phyloP scores from a whole-genome alignment of 176 grass and related monocot species.

The Oryza meridionalis region DNA sequence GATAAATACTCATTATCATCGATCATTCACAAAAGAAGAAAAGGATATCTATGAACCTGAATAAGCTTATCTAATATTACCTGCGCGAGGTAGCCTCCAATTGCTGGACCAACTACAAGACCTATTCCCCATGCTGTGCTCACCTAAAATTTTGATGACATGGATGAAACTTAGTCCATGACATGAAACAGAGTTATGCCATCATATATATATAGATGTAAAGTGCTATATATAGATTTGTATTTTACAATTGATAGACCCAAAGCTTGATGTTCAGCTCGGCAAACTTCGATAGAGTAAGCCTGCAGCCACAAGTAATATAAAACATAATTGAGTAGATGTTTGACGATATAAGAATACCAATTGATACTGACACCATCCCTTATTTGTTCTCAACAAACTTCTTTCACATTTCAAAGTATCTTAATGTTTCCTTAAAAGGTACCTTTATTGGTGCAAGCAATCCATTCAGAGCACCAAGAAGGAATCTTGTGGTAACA shows the following conservation, averaged over 20 bases:
- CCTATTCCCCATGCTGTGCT: constrained; percentile 72
- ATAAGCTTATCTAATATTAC: constrained; percentile 17
- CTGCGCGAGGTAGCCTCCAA: constrained; percentile 74
- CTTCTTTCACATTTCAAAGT: background rate
- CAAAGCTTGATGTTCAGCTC: constrained; percentile 67
- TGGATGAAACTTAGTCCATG: constrained; percentile 23
- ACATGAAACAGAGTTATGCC: background rate
- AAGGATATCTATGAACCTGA: background rate
- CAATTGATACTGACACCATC: background rate
- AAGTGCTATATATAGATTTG: background rate
- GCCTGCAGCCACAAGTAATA: constrained; percentile 49
- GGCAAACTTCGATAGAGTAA: constrained; percentile 78
- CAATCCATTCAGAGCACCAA: constrained; percentile 67
- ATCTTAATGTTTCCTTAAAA: constrained; percentile 13
- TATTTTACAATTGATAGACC: constrained; percentile 66
- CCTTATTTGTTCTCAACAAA: background rate
- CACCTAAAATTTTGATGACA: constrained; percentile 38
- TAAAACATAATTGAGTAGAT: background rate
- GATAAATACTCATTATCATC: background rate
- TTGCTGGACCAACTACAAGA: constrained; percentile 75
- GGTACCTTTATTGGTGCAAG: constrained; percentile 58
- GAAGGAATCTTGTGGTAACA: constrained; percentile 61
- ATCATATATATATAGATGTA: background rate
- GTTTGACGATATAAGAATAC: background rate
- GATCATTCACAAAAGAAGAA: too few species aligned